Base-by-base conservation (phyloP, 306 rosid species). In the Alnus rubra region DNA sequence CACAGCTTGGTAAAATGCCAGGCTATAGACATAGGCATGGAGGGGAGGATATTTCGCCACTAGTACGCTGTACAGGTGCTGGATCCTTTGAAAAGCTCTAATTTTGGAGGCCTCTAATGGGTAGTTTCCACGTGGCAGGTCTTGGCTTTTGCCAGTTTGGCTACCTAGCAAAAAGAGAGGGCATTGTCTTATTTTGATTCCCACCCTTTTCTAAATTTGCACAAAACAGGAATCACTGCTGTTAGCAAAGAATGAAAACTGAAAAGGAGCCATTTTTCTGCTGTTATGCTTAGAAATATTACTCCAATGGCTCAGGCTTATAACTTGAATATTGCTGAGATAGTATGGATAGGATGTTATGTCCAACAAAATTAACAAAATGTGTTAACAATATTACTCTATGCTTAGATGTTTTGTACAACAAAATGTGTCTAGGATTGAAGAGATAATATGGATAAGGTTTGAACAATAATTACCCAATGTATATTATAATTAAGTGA, bases 21-120 rank as follows among this genome's bases (percentile, higher is more conserved):
- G 81, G 48, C 63, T 71, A 65, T 67, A 77, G 74, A 62, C 28
- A 76, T 39, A 80, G 80, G 73, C 76, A 81, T 81, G 97, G 85
- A 81, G 86, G 85, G 55, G 92, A 87, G 91, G 71, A 86, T 75
- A 76, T 86, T 73, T 86, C 82, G 89, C 89, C 89, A 58, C 78
- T 76, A 86, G 77, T 77, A 23, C 28, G 28, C 28, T 23, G 28
- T 23, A 75, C 79, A 76, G 91, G 75, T 77, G 37, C 77, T 74
- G 70, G 82, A 48, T 73, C 77, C 80, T 80, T 50, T 63, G 50
- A 70, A 54, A 45, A 48, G 68, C 84, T 81, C 78, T 71, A 56
- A 71, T 30, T 54, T 74, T 83, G 86, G 81, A 80, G 58, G 59
- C 72, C 74, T 70, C 71, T 54, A 70, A 12, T 73, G 37, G 9